Base-by-base conservation (phyloP, 176 grass and related monocot genomes). In the Lolium perenne region DNA sequence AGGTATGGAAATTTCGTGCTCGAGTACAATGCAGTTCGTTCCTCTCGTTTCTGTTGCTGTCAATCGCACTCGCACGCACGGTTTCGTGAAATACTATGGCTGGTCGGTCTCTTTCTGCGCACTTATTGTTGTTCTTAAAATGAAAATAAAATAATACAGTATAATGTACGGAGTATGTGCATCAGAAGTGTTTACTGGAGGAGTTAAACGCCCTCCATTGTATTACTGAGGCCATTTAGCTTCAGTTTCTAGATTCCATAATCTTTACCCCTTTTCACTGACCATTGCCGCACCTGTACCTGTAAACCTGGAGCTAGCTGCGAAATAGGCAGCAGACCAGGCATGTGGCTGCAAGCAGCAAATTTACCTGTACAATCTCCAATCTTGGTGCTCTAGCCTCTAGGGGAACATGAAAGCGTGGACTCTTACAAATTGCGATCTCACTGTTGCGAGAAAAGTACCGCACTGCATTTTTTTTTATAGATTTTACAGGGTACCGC, bases 1-100 rank as follows among this genome's bases (percentile, higher is more conserved):
- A 91, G 85, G 85, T 91, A 91, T 14, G 25, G 15, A 20, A 16
- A 43, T 3, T 23, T 76, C 25, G 3, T 63, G 25, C 71, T 61
- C 50, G 5, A 32, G 80, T 75, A 38, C 14, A 83, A 32, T 83
- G 80, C 63, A 25, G 46, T 18, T 29, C 38, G n/a, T 64, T 71
- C 47, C 22, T n/a, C 50, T 58, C 23, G 4, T 26, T 26, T 43
- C 41, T 7, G 84, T 13, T 25, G 40, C 12, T 20, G 69, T 76
- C 23, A 84, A 91, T 80, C 38, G 10, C 2, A 32, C 40, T 80
- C 38, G 10, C 2, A 32, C 40, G 72, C 32, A 35, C 32, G 32
- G 3, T 35, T 80, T 80, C 7, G 5, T 59, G 17, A 5, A 73
- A 50, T 54, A 57, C 20, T 35, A 43, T 43, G 41, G 18, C 32